These are phyloP conservation scores for Metschnikowia borealis DNA, from an alignment of 805 yeast genomes.

Conservation along the genomic window DNA sequence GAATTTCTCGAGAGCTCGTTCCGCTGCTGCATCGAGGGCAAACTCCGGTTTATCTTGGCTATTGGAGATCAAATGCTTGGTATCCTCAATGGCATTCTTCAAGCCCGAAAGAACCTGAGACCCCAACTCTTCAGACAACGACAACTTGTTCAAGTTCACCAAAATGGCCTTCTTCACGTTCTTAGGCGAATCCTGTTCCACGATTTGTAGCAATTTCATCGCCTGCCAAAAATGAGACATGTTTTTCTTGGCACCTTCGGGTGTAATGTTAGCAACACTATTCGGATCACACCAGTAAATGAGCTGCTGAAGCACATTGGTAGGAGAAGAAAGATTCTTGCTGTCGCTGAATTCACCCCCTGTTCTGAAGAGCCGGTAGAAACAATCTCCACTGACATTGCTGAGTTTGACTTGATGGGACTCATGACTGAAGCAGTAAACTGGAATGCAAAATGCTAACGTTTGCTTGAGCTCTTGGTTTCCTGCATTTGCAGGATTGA, in stretches of 20 bases:
- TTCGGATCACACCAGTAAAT: conserved; percentile 83
- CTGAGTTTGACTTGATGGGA: conserved; percentile 67
- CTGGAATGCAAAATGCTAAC: conserved; percentile 83
- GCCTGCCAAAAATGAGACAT: conserved; percentile 55
- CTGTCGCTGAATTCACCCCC: conserved; percentile 32
- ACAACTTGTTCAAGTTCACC: conserved; percentile 46
- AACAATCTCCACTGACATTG: conserved; percentile 61
- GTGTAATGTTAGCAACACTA: conserved; percentile 49
- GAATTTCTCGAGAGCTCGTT: conserved; percentile 31
- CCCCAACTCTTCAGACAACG: conserved; percentile 27
- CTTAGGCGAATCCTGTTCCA: conserved; percentile 50
- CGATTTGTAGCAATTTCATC: conserved; percentile 48
- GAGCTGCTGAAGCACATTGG: conserved; percentile 62
- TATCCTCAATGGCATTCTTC: conserved; percentile 31
- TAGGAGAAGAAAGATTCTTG: conserved; percentile 39
- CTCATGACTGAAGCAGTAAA: conserved; percentile 72
- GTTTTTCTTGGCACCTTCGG: conserved; percentile 39
- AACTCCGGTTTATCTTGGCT: conserved; percentile 27
- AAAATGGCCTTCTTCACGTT: conserved; percentile 51
- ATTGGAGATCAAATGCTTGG: conserved; percentile 23
- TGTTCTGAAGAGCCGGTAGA: conserved; percentile 49
- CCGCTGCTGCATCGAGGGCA: conserved; percentile 28
- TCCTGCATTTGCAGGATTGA: conserved; percentile 58
- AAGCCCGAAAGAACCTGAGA: conserved; percentile 30
- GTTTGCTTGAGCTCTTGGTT: conserved; percentile 74